Evolutionary conservation across 306 rosid species (phyloP), one percentile per base, ranked within the genome.

Genomic region (Trichosanthes cucumerina): DNA sequence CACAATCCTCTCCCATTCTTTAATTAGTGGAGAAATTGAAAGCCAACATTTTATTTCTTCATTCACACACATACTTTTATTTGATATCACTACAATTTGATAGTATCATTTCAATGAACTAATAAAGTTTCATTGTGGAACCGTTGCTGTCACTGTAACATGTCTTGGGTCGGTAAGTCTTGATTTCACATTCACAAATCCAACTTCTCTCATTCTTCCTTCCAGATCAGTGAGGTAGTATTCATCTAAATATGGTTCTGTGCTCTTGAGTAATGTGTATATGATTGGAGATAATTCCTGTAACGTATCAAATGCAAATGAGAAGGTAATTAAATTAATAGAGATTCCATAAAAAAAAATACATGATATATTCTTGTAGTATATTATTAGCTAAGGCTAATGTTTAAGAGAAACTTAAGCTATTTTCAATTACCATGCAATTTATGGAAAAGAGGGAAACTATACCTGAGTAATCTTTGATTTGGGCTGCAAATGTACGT

Each of bases 231-330:
- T 87, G 83, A 87, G 76, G 81, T 84, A 83, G 80, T 86, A 89
- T 81, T 89, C 93, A 57, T 89, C 90, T 2, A 89, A 76, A 79
- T 85, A 87, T 2, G 93, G 93, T 72, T 89, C 91, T 31, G 91
- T 89, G 82, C 89, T 87, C 83, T 89, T 89, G 80, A 87, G 47
- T 79, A 89, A 81, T 39, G 93, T 89, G 63, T 85, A 87, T 74
- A 89, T 73, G 1, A 84, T 89, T 0, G 91, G 93, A 63, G 91
- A 62, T 72, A 89, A 77, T 78, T 87, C 93, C 91, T 89, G 66
- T 74, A 21, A 58, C 14, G 21, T 23, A 6, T 23, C 8, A 0
- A 57, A 57, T 7, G 64, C 16, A 1, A 3, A 56, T n/a, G 28
- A 28, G 0, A 19, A 9, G 7, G 9, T 26, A 23, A 28, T 28